Percentiles rank a stretch among this genome's conserved stretches.
These are phyloP conservation scores for Gelatoporia subvermispora DNA, from an alignment of 768 basidiomycete genomes.

Conservation along the genomic window DNA sequence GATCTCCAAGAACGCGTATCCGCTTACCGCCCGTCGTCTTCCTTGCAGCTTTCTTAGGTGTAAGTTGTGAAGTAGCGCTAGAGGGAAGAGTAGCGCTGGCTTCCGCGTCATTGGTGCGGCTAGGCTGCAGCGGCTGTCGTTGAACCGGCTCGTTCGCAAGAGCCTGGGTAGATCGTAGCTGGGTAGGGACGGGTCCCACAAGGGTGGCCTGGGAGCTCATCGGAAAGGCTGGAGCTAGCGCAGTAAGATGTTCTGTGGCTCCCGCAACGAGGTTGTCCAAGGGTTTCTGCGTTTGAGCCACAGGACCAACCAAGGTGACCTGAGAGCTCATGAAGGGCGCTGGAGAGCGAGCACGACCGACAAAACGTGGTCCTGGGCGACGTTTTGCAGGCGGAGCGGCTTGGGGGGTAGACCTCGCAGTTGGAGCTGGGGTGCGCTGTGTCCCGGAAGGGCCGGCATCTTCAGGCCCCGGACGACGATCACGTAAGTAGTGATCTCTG, in stretches of 20 bases:
- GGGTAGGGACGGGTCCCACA: constrained; percentile 8
- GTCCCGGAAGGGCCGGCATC: constrained; percentile 14
- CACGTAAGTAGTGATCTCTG: not conserved
- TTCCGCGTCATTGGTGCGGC: no score
- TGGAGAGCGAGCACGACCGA: not conserved
- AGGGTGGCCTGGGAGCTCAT: constrained; percentile 12
- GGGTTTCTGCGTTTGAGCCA: not conserved
- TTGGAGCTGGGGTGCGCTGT: constrained; percentile 5
- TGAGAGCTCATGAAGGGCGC: constrained; percentile 3
- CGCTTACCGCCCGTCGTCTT: not conserved
- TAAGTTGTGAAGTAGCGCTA: not conserved
- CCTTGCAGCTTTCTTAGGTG: not conserved
- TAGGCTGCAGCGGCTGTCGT: not conserved
- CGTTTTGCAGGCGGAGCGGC: not conserved
- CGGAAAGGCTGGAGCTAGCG: not conserved
- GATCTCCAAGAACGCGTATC: no score
- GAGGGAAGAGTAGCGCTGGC: no score
- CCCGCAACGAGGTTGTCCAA: not conserved
- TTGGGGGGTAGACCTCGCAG: not conserved
- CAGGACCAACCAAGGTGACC: constrained; percentile 2
- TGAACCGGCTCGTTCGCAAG: not conserved
- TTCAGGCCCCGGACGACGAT: constrained; percentile 3
- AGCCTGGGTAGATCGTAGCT: not conserved
- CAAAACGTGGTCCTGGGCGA: not conserved
- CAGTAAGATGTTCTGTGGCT: not conserved